Evolutionary conservation across 2,329 filamentous ascomycete species (phyloP).

Genomic region (Chrysosporium queenslandicum): DNA sequence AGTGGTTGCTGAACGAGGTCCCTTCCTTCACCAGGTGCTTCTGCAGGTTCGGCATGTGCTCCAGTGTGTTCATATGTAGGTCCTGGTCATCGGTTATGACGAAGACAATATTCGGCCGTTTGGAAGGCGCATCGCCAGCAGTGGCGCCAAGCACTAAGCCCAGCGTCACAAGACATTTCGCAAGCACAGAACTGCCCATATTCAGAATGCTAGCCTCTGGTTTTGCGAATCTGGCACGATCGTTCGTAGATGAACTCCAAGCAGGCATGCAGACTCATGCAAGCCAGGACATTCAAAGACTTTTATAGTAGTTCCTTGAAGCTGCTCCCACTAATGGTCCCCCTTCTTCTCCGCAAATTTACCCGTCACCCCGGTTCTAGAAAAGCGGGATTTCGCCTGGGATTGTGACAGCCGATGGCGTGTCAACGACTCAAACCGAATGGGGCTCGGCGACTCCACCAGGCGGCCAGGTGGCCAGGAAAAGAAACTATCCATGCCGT

Average conservation of each 20-base stretch:
- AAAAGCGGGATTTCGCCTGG: too few species aligned
- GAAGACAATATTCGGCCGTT: constrained; percentile 50
- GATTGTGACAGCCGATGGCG: too few species aligned
- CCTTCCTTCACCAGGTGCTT: constrained; percentile 48
- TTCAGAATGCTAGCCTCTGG: not conserved
- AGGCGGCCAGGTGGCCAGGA: too few species aligned
- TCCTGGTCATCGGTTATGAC: constrained; percentile 62
- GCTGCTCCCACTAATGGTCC: too few species aligned
- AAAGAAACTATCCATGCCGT: too few species aligned
- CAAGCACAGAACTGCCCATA: not conserved
- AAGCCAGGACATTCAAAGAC: too few species aligned
- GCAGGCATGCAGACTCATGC: too few species aligned
- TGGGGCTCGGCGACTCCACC: too few species aligned
- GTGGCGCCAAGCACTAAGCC: not conserved
- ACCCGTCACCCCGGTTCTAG: too few species aligned
- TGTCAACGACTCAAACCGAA: too few species aligned
- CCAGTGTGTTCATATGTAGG: constrained; percentile 46
- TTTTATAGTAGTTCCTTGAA: too few species aligned
- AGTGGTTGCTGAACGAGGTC: constrained; percentile 51
- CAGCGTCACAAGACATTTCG: not conserved
- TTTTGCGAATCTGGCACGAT: not conserved
- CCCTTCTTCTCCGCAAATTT: too few species aligned
- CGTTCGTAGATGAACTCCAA: not conserved
- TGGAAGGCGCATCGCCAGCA: not conserved
- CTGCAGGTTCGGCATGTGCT: constrained; percentile 49